Conservation (phyloP, 495 filamentous ascomycete species). For the Daldinia concentrica region DNA sequence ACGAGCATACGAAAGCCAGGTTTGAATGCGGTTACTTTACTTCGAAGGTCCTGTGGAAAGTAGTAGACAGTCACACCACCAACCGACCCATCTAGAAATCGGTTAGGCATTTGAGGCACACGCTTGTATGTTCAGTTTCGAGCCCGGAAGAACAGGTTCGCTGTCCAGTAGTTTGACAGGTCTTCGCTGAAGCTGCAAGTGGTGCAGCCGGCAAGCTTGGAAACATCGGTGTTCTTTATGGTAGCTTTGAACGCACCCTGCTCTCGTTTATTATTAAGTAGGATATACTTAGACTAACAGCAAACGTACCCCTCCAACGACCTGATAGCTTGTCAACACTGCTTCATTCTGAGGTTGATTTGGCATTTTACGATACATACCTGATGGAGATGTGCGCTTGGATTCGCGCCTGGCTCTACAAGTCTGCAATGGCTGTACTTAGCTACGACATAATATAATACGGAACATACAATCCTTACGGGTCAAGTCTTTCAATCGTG, state of each 20-base stretch:
- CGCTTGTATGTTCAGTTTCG: constrained; percentile 52
- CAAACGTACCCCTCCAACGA: constrained; percentile 2
- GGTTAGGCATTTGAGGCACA: constrained; percentile 50
- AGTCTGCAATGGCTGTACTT: neutral
- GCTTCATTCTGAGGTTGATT: neutral
- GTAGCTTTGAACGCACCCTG: constrained; percentile 47
- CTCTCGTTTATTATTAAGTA: neutral
- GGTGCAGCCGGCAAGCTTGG: constrained; percentile 45
- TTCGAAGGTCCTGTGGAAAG: constrained; percentile 45
- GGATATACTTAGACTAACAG: neutral
- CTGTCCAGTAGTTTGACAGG: constrained; percentile 56
- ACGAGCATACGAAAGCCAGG: constrained; percentile 38
- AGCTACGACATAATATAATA: neutral
- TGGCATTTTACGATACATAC: neutral
- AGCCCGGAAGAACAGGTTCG: constrained; percentile 50
- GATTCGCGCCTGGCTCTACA: constrained; percentile 7
- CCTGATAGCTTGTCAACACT: neutral
- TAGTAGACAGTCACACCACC: constrained; percentile 60
- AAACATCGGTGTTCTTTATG: constrained; percentile 40
- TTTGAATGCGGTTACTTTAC: constrained; percentile 47
- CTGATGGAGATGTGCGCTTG: neutral
- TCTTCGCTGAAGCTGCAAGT: constrained; percentile 47
- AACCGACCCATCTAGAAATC: constrained; percentile 39
- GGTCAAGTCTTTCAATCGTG: constrained; percentile 45
- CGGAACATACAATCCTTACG: constrained; percentile 3